Base-by-base conservation (phyloP, 495 filamentous ascomycete genomes). In the Aspergillus bridgeri region DNA sequence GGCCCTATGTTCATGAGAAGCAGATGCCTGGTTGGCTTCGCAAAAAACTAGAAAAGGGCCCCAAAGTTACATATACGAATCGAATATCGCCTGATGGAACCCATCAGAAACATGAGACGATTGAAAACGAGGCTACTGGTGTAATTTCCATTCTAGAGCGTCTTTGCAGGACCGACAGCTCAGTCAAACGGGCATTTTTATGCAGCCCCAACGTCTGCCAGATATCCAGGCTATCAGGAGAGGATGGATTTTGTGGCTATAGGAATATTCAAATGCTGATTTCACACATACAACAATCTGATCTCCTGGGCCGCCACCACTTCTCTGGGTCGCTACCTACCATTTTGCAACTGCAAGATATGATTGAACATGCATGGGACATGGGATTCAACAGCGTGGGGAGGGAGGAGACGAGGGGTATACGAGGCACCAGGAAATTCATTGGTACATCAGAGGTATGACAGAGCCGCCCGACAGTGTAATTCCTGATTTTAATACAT, bases 231-330 rank as follows among this genome's bases (percentile, higher is more conserved):
- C 77, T 96, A 42, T 79, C 79, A 9, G 81, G 77, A 38, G 92
- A 96, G 71, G 89, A 92, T 33, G 90, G 91, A 1, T 98, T 98
- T 73, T 98, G 94, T 72, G 94, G 94, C n/a, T 98, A 97, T 65
- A 81, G 94, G 9, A 98, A 96, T 69, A 96, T 97, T 43, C 94
- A 98, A 65, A 96, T 96, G 91, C 66, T 96, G 57, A 75, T 87
- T 18, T 92, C 92, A 3, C 93, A 89, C 67, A 82, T 98, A 33
- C 79, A 83, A 49, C 79, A 79, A 27, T 71, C 84, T 7, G 66
- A 76, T 43, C 74, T 75, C 22, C 72, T 77, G 17, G 89, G 88
- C 5, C 69, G 80, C 59, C 77, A 86, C 22, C 67, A 76, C 15
- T 88, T 96, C 52, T 62, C 77, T 9, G 72, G 76, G 7, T 74